Conservation (phyloP, 2,329 filamentous ascomycete genomes). For the Pseudogymnoascus sp. region DNA sequence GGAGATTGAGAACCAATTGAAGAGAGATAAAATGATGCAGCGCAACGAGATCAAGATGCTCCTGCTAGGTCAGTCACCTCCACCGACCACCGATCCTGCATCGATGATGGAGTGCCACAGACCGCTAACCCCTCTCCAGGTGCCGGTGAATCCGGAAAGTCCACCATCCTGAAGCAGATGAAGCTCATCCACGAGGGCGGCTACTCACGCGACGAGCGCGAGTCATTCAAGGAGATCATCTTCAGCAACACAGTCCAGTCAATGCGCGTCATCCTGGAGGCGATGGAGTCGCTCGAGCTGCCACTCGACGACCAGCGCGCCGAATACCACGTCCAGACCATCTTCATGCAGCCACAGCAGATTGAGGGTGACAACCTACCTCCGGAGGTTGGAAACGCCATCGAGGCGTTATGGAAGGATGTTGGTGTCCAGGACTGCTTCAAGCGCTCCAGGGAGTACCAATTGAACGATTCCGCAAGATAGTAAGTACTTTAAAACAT, state of each 20-base stretch:
- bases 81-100: not conserved
- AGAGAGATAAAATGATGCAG: conserved; percentile 97
- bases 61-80: conserved; percentile 67
- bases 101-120: not conserved
- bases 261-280: conserved; percentile 83
- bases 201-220: conserved; percentile 92
- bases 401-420: conserved; percentile 79
- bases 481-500: conserved; percentile 55
- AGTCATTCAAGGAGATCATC: conserved; percentile 91
- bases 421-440: conserved; percentile 75
- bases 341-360: conserved; percentile 42
- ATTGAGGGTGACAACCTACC: conserved; percentile 77
- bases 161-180: conserved; percentile 93
- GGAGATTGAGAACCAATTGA: conserved; percentile 99
- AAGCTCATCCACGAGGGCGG: conserved; percentile 99
- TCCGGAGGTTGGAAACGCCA: conserved; percentile 66
- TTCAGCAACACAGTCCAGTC: conserved; percentile 93
- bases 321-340: conserved; percentile 29
- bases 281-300: conserved; percentile 80
- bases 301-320: conserved; percentile 58
- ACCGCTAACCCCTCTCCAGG: conserved; percentile 16
- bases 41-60: conserved; percentile 99
- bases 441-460: conserved; percentile 82
- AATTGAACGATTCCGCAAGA: conserved; percentile 87
- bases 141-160: conserved; percentile 96